Evolutionary conservation across 1,284 basidiomycete species (phyloP).

Genomic region (Naganishia cerealis): DNA sequence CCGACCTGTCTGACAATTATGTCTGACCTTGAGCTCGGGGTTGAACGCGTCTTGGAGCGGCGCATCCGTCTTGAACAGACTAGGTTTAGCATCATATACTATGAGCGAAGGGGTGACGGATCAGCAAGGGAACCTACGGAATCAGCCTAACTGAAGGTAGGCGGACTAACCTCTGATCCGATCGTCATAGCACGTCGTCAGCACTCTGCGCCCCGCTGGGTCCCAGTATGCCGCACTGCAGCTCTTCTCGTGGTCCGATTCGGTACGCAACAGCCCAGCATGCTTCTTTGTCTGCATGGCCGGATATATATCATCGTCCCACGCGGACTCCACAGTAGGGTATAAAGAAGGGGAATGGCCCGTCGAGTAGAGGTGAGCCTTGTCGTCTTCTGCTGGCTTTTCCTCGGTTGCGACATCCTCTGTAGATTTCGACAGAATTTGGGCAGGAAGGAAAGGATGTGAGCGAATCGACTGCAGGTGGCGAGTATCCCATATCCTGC

Average conservation of each 20-base stretch:
- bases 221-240: slow-evolving; percentile 57
- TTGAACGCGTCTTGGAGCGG: slow-evolving; percentile 38
- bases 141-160: background rate
- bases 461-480: slow-evolving; percentile 41
- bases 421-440: background rate
- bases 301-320: slow-evolving; percentile 14
- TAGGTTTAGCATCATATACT: slow-evolving; percentile 54
- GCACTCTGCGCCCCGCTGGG: slow-evolving; percentile 52
- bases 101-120: background rate
- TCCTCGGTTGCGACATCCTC: background rate
- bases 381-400: slow-evolving; percentile 29
- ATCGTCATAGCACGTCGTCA: slow-evolving; percentile 56
- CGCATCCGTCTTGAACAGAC: slow-evolving; percentile 39
- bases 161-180: slow-evolving; percentile 44
- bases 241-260: slow-evolving; percentile 53
- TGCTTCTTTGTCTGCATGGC: slow-evolving; percentile 21
- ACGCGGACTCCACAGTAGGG: slow-evolving; percentile 9
- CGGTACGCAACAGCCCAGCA: slow-evolving; percentile 39
- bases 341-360: slow-evolving; percentile 15
- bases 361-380: background rate
- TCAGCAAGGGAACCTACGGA: background rate
- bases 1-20: slow-evolving; percentile 57
- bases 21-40: slow-evolving; percentile 34
- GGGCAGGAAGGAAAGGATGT: slow-evolving; percentile 29
- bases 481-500: slow-evolving; percentile 53